phyloP scores from a whole-genome alignment of 176 grass and related monocot genomes.

The Panicum miliaceum region DNA sequence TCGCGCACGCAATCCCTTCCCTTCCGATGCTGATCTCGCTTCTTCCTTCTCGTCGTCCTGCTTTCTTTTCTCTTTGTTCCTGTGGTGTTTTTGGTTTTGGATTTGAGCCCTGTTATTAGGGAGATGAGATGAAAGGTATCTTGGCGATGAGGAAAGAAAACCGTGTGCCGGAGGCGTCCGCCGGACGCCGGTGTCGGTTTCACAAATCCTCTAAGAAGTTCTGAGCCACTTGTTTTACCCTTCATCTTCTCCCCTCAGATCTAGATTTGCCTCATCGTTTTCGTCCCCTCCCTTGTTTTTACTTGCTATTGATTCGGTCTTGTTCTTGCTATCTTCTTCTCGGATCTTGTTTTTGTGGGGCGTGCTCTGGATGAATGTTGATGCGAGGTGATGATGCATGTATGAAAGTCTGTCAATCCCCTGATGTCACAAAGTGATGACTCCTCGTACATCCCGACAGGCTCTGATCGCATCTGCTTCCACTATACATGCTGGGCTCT shows the following conservation, averaged over 20 bases:
- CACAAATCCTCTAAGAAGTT: constrained; percentile 98
- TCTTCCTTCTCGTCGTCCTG: not conserved
- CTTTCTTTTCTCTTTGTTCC: not conserved
- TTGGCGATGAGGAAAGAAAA: constrained; percentile 66
- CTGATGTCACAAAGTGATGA: constrained; percentile 74
- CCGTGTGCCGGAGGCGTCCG: constrained; percentile 57
- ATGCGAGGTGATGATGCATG: constrained; percentile 70
- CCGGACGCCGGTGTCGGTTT: constrained; percentile 58
- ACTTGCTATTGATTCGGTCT: not conserved
- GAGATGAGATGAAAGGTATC: not conserved
- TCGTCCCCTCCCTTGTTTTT: not conserved
- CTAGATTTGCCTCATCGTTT: accelerated
- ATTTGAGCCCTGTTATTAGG: not conserved
- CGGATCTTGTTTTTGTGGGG: not conserved
- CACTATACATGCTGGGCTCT: not conserved
- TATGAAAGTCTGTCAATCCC: constrained; percentile 86
- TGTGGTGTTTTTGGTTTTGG: not conserved
- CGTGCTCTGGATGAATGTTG: not conserved
- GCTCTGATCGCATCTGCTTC: constrained; percentile 60
- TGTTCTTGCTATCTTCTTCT: not conserved
- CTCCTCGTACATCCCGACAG: constrained; percentile 71
- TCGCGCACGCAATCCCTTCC: not conserved
- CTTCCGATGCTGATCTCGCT: not conserved
- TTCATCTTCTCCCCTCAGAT: not conserved
- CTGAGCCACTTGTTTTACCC: constrained; percentile 43